Evolutionary conservation across 1,284 basidiomycete genomes (phyloP), one percentile per base, ranked within the genome.

Genomic region (Leucoagaricus sp.): DNA sequence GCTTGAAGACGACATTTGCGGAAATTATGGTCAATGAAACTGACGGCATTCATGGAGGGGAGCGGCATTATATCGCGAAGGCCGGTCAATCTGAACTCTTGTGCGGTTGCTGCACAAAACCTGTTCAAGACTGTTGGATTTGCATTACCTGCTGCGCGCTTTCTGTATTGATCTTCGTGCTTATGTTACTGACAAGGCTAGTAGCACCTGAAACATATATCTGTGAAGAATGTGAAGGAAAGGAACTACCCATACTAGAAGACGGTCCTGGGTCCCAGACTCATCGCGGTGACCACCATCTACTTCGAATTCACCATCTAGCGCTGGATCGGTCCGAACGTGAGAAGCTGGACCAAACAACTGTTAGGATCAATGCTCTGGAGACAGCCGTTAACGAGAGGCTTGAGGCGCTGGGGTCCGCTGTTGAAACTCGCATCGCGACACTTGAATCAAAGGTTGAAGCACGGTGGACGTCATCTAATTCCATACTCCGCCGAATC

Each of bases 1-100:
- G 63, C 1, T 55, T 62, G 44, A 65, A 65, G 54, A 54, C 53
- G 26, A 25, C 21, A 2, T 63, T 63, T 49, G 44, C 34, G 3
- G 53, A 41, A 3, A 34, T 61, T 2, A 15, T 25, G 21, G 7
- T 7, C 31, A 6, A 12, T 12, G 7, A 12, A 33, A 33, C 31
- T 28, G 12, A 33, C 33, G 28, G 15, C 28, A 13, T 23, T 10
- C 2, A 58, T 52, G 19, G 48, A 46, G 34, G 48, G 31, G 21
- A 19, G 28, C 9, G 33, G 50, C 21, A 13, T n/a, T n/a, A n/a
- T n/a, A n/a, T n/a, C n/a, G n/a, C n/a, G n/a, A 26, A 25, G n/a
- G 47, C 19, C 13, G 45, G 26, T n/a, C 7, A 40, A 8, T 5
- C 28, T 10, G 33, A 31, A 17, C 23, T 51, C 9, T 15, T 49